phyloP scores from a whole-genome alignment of 176 grass and related monocot species.

The Cenchrus purpureus region DNA sequence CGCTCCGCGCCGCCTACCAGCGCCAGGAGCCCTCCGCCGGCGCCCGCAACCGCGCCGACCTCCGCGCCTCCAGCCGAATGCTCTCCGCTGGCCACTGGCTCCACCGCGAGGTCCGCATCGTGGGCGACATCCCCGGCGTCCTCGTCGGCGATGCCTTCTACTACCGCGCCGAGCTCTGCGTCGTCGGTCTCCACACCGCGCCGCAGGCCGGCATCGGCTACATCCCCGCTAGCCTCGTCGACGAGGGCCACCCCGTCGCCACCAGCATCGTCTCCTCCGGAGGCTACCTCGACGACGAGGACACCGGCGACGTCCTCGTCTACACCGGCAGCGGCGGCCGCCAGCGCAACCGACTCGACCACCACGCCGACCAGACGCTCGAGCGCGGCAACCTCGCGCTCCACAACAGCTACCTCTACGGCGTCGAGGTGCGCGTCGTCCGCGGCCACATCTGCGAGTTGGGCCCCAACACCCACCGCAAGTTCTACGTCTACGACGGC shows the following conservation, averaged over 20 bases:
- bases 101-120: conserved; percentile 60
- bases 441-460: conserved; percentile 47
- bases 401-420: conserved; percentile 75
- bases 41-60: conserved; percentile 57
- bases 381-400: conserved; percentile 84
- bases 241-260: conserved; percentile 71
- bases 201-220: conserved; percentile 81
- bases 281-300: conserved; percentile 85
- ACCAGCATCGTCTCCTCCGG: conserved; percentile 94
- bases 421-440: conserved; percentile 82
- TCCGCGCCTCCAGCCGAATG: conserved; percentile 67
- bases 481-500: conserved; percentile 85
- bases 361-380: conserved; percentile 70
- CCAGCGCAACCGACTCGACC: conserved; percentile 49
- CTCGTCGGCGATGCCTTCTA: conserved; percentile 78
- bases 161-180: conserved; percentile 87
- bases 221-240: conserved; percentile 52
- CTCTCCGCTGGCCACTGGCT: conserved; percentile 50
- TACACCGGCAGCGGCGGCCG: conserved; percentile 94
- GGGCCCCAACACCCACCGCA: conserved; percentile 37
- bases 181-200: conserved; percentile 77
- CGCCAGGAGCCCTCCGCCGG: conserved; percentile 17
- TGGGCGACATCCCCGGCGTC: conserved; percentile 76
- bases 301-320: conserved; percentile 72
- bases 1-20: conserved; percentile 55